Conservation (phyloP, 192 early-diverging fungal species). For the Jimgerdemannia flammicorona region DNA sequence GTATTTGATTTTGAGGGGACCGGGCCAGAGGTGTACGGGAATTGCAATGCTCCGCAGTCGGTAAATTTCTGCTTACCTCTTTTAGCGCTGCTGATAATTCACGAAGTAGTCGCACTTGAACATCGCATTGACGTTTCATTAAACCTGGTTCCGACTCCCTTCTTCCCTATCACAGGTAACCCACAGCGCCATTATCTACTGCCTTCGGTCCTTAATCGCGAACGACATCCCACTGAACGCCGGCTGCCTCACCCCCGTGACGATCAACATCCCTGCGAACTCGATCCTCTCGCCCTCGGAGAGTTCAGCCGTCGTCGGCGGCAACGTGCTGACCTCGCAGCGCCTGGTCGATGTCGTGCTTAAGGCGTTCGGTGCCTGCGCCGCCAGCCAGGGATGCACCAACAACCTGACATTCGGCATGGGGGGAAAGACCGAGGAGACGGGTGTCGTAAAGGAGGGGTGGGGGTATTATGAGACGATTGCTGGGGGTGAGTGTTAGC, state of each 20-base stretch:
- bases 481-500: slow-evolving; percentile 38
- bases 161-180: background rate
- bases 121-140: too few species aligned
- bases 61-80: slow-evolving; percentile 17
- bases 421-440: slow-evolving; percentile 49
- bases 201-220: slow-evolving; percentile 85
- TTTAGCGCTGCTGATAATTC: background rate
- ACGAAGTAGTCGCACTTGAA: background rate
- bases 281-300: slow-evolving; percentile 79
- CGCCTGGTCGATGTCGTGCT: slow-evolving; percentile 89
- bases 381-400: slow-evolving; percentile 90
- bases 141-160: slow-evolving; percentile 6
- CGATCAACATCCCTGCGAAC: slow-evolving; percentile 73
- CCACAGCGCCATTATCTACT: slow-evolving; percentile 96
- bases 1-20: slow-evolving; percentile 95
- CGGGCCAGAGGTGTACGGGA: slow-evolving; percentile 82
- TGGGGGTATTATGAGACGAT: slow-evolving; percentile 99
- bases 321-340: slow-evolving; percentile 95
- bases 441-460: slow-evolving; percentile 52
- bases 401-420: slow-evolving; percentile 97
- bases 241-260: slow-evolving; percentile 86
- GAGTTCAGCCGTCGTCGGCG: slow-evolving; percentile 91
- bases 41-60: slow-evolving; percentile 74
- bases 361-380: slow-evolving; percentile 84
- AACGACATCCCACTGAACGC: slow-evolving; percentile 94